Evolutionary conservation across 805 yeast genomes (phyloP).

Genomic region (Cyberlindnera samutprakarnensis): DNA sequence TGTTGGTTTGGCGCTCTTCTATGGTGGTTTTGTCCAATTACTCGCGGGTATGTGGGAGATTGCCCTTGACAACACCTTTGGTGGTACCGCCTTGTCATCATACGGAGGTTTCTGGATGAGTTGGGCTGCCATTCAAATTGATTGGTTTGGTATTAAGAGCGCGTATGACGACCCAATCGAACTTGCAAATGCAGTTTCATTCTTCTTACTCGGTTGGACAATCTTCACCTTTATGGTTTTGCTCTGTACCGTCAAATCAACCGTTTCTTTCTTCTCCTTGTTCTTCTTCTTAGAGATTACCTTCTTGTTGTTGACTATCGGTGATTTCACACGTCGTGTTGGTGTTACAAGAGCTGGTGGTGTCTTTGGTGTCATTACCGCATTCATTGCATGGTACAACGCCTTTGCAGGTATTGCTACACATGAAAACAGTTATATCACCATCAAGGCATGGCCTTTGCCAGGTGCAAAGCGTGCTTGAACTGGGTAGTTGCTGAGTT

Average conservation of each 20-base stretch:
- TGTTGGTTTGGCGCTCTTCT: conserved; percentile 50
- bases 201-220: conserved; percentile 56
- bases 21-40: conserved; percentile 55
- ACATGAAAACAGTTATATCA: conserved; percentile 39
- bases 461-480: conserved; percentile 21
- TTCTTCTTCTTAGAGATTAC: conserved; percentile 48
- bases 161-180: conserved; percentile 39
- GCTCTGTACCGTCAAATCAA: conserved; percentile 53
- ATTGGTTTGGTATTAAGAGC: conserved; percentile 49
- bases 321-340: conserved; percentile 37
- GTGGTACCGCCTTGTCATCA: conserved; percentile 54
- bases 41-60: conserved; percentile 64
- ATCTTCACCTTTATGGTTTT: conserved; percentile 50
- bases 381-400: conserved; percentile 51
- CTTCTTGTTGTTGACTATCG: conserved; percentile 46
- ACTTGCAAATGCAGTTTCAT: conserved; percentile 45
- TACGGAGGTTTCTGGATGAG: conserved; percentile 70
- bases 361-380: conserved; percentile 43
- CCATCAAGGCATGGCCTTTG: conserved; percentile 24
- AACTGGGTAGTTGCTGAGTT: too few species aligned
- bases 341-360: conserved; percentile 48
- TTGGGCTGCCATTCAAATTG: conserved; percentile 50
- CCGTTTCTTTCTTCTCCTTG: conserved; percentile 53
- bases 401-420: conserved; percentile 59
- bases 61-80: conserved; percentile 57